Conservation (phyloP, 768 basidiomycete species). For the Rhodotorula diobovata region DNA sequence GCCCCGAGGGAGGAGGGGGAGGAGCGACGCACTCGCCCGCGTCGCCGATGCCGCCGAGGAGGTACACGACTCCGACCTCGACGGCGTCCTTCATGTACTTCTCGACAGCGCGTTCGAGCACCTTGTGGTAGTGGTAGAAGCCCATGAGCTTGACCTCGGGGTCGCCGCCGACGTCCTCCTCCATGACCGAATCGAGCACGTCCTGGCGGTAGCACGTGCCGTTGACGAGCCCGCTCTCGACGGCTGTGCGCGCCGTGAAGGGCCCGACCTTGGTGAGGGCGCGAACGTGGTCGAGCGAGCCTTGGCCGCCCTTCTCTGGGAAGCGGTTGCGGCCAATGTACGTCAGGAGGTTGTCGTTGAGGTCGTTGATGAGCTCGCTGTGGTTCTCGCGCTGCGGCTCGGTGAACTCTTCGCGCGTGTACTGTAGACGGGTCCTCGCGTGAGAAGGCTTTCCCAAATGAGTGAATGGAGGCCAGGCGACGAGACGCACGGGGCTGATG, state of each 20-base stretch:
- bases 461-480: no score
- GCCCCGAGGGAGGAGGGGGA: background rate
- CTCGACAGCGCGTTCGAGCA: conserved; percentile 33
- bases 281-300: conserved; percentile 21
- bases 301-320: background rate
- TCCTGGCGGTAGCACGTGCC: conserved; percentile 36
- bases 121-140: conserved; percentile 42
- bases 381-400: conserved; percentile 43
- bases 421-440: conserved; percentile 12
- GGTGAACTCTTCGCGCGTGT: conserved; percentile 36
- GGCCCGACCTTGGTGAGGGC: conserved; percentile 29
- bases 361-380: conserved; percentile 35
- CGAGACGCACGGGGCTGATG: conserved; percentile 26
- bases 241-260: conserved; percentile 20
- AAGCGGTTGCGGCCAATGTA: conserved; percentile 41
- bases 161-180: background rate
- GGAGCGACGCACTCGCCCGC: conserved; percentile 29
- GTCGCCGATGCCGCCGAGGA: conserved; percentile 43
- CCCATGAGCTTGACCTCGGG: conserved; percentile 34
- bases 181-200: conserved; percentile 26
- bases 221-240: conserved; percentile 17
- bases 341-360: conserved; percentile 42
- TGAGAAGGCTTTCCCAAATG: no score
- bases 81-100: conserved; percentile 29
- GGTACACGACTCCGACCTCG: conserved; percentile 43